Evolutionary conservation across 2,329 filamentous ascomycete species (phyloP).

Genomic region (Fusarium mundagurra): DNA sequence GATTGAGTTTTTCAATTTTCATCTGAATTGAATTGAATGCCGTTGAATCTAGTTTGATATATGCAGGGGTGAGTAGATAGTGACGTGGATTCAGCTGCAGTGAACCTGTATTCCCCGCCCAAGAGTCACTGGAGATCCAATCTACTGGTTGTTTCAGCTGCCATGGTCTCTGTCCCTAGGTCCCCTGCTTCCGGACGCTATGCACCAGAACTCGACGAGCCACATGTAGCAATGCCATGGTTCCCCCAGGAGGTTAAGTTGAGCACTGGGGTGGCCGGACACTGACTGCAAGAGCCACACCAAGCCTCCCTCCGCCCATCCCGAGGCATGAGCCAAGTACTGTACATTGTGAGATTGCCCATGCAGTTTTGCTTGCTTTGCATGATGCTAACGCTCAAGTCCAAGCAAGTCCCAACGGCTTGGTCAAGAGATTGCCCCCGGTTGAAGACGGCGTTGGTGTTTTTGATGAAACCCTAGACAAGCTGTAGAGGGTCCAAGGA

Average conservation of each 20-base stretch:
- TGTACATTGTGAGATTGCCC: slow-evolving; percentile 17
- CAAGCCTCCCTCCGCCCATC: slow-evolving; percentile 28
- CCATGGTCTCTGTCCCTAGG: slow-evolving; percentile 12
- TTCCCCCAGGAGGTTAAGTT: neutral
- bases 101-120: slow-evolving; percentile 16
- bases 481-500: neutral
- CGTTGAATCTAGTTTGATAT: neutral
- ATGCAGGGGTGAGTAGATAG: slow-evolving; percentile 11
- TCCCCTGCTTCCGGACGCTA: slow-evolving; percentile 35
- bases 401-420: slow-evolving; percentile 25
- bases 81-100: slow-evolving; percentile 39
- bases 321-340: slow-evolving; percentile 23
- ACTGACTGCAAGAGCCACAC: slow-evolving; percentile 21
- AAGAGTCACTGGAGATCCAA: slow-evolving; percentile 24
- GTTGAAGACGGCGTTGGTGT: slow-evolving; percentile 22
- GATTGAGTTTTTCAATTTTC: slow-evolving; percentile 1
- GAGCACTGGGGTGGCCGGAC: neutral
- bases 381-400: slow-evolving; percentile 3
- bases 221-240: slow-evolving; percentile 38
- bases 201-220: slow-evolving; percentile 26
- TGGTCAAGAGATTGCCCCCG: slow-evolving; percentile 20
- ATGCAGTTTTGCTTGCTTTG: slow-evolving; percentile 15
- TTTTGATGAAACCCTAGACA: slow-evolving; percentile 27
- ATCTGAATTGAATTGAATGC: slow-evolving; percentile 8
- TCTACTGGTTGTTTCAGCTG: slow-evolving; percentile 41